These are phyloP conservation scores for Hemileccinum impolitum DNA, from an alignment of 768 basidiomycete genomes.

Conservation along the genomic window DNA sequence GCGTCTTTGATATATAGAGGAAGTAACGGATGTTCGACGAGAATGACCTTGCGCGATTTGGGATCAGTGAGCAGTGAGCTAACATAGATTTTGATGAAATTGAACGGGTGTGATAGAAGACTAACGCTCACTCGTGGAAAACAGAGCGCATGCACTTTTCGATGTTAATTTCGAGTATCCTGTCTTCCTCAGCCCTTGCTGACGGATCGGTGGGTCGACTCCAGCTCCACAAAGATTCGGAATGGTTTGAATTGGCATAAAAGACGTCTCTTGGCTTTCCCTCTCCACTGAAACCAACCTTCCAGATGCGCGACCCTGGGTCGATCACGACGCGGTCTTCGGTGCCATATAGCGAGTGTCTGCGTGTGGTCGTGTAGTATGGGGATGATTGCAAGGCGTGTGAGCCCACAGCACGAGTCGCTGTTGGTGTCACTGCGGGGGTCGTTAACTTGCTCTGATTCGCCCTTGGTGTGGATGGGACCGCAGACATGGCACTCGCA, in stretches of 20 bases:
- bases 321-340: constrained; percentile 96
- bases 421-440: constrained; percentile 52
- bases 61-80: constrained; percentile 93
- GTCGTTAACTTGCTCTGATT: constrained; percentile 11
- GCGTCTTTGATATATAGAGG: constrained; percentile 86
- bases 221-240: constrained; percentile 57
- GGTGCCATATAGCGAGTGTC: constrained; percentile 94
- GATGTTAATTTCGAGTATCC: constrained; percentile 64
- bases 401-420: constrained; percentile 45
- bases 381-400: constrained; percentile 68
- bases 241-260: constrained; percentile 45
- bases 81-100: constrained; percentile 21
- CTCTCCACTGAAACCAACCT: constrained; percentile 97
- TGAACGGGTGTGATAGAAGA: no score
- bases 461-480: constrained; percentile 33
- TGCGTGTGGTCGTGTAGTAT: constrained; percentile 77
- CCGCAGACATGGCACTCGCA: constrained; percentile 28
- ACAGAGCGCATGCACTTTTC: constrained; percentile 70
- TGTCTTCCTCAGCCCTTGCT: constrained; percentile 71
- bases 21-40: constrained; percentile 87
- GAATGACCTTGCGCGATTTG: constrained; percentile 89
- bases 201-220: constrained; percentile 49
- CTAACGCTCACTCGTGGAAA: constrained; percentile 70
- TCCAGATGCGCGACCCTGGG: constrained; percentile 92
- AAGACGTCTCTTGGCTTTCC: constrained; percentile 88